These are phyloP conservation scores for Dictyostelium brefeldianum DNA, from an alignment of 78 protist species.

Conservation along the genomic window DNA sequence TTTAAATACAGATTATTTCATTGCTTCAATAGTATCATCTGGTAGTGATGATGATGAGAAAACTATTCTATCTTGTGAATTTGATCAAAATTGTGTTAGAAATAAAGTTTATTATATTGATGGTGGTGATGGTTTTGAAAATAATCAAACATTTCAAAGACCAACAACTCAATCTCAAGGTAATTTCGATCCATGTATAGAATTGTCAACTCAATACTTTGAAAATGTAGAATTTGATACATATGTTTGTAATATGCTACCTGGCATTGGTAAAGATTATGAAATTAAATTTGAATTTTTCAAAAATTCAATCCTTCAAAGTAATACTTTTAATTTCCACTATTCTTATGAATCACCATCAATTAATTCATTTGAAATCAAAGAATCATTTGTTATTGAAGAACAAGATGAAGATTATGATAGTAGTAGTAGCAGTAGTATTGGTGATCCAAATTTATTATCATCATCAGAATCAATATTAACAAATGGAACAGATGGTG, in stretches of 20 bases:
- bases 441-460: not conserved
- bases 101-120: not conserved
- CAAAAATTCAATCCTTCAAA: too few species aligned
- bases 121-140: too few species aligned
- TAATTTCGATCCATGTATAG: conserved; percentile 7
- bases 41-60: too few species aligned
- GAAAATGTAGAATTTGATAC: conserved; percentile 16
- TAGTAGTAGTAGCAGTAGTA: not conserved
- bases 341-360: not conserved
- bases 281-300: not conserved
- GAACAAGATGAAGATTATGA: too few species aligned
- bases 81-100: not conserved
- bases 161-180: not conserved
- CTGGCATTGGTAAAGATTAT: conserved; percentile 2
- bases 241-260: not conserved
- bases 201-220: not conserved
- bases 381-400: too few species aligned
- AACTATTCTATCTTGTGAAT: not conserved
- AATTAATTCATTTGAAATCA: not conserved
- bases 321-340: not conserved
- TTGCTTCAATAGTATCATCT: not conserved
- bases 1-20: not conserved
- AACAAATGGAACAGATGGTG: conserved; percentile 1
- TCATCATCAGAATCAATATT: too few species aligned
- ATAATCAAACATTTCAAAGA: not conserved